Base-by-base conservation (phyloP, 305 asterid species). In the Fraxinus sp. region DNA sequence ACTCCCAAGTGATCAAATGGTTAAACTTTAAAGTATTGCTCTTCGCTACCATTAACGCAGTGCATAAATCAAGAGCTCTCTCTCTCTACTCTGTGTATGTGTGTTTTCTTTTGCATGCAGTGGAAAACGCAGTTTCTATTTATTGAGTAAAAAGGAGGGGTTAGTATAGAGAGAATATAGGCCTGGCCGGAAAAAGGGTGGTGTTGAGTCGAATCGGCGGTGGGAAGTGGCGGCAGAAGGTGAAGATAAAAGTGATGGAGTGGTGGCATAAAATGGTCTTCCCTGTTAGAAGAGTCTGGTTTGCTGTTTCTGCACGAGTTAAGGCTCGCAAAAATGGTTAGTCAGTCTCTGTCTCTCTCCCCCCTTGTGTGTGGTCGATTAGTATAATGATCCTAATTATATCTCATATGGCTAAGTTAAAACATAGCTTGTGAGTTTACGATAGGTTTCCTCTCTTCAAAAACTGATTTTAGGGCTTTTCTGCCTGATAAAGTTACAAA, bases 221-320 rank as follows among this genome's bases (percentile, higher is more conserved):
- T 76, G 86, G 90, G 77, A 81, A 80, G 52, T 83, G 92, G 89
- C 91, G 90, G 91, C 84, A 85, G 90, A 95, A 85, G 88, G 90
- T 84, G 74, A 92, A 85, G 92, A 79, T 82, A 28, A 88, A 90
- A 87, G 92, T 85, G 81, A 95, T 92, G 97, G 97, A 93, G 79
- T 93, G 90, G 94, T 92, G 92, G 94, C 92, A 89, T 33, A 95
- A 92, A 80, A 88, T 95, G 86, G 97, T 89, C 10, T 94, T 94
- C 80, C 98, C 98, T 24, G 95, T 94, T 62, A 81, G 97, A 49
- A 91, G 94, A 84, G 97, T 86, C 77, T 95, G 98, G 98, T 84
- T 89, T 79, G 82, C 92, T 64, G 90, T 92, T 70, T 93, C 99
- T n/a, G 81, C 93, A 80, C 95, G 97, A 7, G 88, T 93, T 64